Base-by-base conservation (phyloP, 331 rosid genomes). In the Dryas integrifolia region DNA sequence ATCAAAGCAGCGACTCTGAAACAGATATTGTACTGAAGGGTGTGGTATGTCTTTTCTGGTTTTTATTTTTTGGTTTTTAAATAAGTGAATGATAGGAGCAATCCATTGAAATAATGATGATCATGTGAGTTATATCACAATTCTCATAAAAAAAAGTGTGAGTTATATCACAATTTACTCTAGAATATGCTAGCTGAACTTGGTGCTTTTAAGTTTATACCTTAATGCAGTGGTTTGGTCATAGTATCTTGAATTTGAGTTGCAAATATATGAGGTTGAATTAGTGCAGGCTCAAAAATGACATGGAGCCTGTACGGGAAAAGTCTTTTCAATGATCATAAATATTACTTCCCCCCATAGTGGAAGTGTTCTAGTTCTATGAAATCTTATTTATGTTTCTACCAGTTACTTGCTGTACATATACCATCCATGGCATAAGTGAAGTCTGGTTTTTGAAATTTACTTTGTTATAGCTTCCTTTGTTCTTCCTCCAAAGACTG, bases 11-110 rank as follows among this genome's bases (percentile, higher is more conserved):
- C 0, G 96, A 95, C 69, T 53, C 97, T 60, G 97, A 94, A 82
- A 91, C 97, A 5, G 96, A 94, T 80, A 77, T 94, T 49, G 97
- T 91, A 67, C 83, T 94, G 58, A 94, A 94, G 92, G 98, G 97
- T 0, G 97, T 94, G 96, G 97, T 92, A 88, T 52, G 97, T 65
- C 76, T 53, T 15, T 81, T 51, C 38, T 53, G 14, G 35, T 10
- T 60, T 69, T 16, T 6, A 9, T n/a, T 44, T 12, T 5, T 1
- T 10, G 4, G 5, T 26, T 24, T 58, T 1, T 3, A 26, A 58
- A 10, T 60, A 3, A 39, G 48, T 6, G 16, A 7, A 3, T 61
- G 21, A 59, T 61, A 35, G 47, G 46, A 18, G 21, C 21, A 18
- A 9, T n/a, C 21, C 5, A 50, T 16, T 50, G 1, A 50, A 58